Percentiles rank a stretch among this genome's conserved stretches.
These are phyloP conservation scores for Papiliotrema flavescens DNA, from an alignment of 1,284 basidiomycete species.

Conservation along the genomic window DNA sequence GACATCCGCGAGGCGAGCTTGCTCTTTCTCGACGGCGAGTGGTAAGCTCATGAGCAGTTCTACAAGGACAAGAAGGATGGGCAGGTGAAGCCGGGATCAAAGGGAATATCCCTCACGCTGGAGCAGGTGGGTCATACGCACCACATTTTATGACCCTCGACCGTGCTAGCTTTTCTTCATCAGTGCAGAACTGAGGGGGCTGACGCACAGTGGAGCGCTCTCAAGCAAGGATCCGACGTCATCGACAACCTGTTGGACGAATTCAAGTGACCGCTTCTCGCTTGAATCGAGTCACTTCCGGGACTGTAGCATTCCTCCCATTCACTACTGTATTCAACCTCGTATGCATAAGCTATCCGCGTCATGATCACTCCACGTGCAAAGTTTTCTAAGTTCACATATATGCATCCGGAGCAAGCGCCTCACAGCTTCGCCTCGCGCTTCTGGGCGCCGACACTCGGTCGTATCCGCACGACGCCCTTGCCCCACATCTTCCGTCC, in stretches of 20 bases:
- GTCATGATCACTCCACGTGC: no score
- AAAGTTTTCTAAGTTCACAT: no score
- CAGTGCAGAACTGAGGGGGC: no score
- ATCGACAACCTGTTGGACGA: not conserved
- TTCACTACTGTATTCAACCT: no score
- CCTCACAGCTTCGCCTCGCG: not conserved
- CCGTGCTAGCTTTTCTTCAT: no score
- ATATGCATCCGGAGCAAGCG: no score
- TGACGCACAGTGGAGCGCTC: not conserved
- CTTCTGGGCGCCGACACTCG: not conserved
- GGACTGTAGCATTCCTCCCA: no score
- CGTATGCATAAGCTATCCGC: no score
- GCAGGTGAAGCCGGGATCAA: slow-evolving; percentile 73
- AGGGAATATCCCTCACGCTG: slow-evolving; percentile 66
- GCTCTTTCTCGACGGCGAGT: not conserved
- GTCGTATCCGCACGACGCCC: slow-evolving; percentile 63
- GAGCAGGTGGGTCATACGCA: slow-evolving; percentile 60
- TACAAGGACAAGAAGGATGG: slow-evolving; percentile 57
- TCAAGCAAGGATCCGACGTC: not conserved
- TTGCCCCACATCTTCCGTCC: slow-evolving; percentile 91
- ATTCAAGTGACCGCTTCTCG: not conserved
- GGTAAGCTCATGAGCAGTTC: slow-evolving; percentile 46
- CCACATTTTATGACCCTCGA: not conserved
- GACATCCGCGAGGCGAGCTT: slow-evolving; percentile 65
- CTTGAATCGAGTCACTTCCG: not conserved